Percentiles rank a stretch among this genome's conserved stretches.
phyloP scores from a whole-genome alignment of 73 alveolate species.

The Loxodes magnus region DNA sequence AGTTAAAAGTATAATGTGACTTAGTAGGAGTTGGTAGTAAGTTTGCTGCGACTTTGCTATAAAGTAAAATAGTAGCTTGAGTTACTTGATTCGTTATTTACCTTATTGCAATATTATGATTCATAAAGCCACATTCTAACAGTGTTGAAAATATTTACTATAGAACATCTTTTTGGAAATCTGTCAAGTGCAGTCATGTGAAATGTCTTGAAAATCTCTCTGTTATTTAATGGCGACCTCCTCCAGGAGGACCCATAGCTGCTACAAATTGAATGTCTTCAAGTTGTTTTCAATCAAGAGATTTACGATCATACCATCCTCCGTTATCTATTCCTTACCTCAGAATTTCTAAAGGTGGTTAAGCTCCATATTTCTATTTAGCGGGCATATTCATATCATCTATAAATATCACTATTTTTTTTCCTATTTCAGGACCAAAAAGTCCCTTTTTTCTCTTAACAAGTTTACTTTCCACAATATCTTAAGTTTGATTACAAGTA shows the following conservation, averaged over 20 bases:
- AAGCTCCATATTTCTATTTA: conserved; percentile 95
- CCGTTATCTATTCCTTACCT: conserved; percentile 83
- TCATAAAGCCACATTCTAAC: conserved; percentile 21
- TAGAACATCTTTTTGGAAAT: conserved; percentile 35
- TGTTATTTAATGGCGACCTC: conserved; percentile 62
- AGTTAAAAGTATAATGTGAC: conserved; percentile 97
- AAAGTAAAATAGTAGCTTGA: conserved; percentile 87
- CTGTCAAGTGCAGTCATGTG: conserved; percentile 64
- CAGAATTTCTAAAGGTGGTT: conserved; percentile 92
- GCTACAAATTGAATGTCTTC: conserved; percentile 54
- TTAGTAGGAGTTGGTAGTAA: conserved; percentile 99
- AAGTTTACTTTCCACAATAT: conserved; percentile 35
- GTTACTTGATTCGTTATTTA: no score
- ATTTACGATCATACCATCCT: conserved; percentile 92
- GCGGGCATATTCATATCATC: conserved; percentile 97
- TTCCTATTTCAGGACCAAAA: conserved; percentile 87
- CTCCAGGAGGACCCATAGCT: conserved; percentile 58
- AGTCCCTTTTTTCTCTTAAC: conserved; percentile 68
- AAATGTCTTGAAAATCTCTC: conserved; percentile 86
- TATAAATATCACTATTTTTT: conserved; percentile 79
- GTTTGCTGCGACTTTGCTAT: conserved; percentile 81
- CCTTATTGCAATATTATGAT: conserved; percentile 27
- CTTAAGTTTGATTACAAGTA: conserved; percentile 14
- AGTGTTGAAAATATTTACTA: conserved; percentile 32
- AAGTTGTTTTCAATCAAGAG: conserved; percentile 57